A percentile compares a stretch with the other conserved stretches of the same genome.
Conservation (phyloP, 768 basidiomycete genomes). For the Agrocybe pediades region DNA sequence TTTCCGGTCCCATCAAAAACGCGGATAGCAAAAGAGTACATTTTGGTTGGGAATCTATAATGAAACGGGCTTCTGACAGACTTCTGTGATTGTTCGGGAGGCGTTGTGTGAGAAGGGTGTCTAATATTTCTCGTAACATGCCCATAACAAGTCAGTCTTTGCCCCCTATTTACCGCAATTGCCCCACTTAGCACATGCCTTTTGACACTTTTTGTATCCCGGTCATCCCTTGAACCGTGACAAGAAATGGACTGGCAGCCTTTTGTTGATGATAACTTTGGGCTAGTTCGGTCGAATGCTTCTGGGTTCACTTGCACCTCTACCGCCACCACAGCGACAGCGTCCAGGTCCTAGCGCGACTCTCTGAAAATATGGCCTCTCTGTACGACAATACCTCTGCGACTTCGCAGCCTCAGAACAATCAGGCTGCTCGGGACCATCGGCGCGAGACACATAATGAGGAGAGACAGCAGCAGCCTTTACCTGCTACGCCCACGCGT, state of each 20-base stretch:
- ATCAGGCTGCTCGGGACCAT: not conserved
- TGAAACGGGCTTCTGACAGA: not conserved
- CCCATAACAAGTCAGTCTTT: not conserved
- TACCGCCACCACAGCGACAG: not conserved
- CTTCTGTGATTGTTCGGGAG: conserved; percentile 3
- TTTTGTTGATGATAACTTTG: not conserved
- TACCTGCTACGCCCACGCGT: not conserved
- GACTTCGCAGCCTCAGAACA: not conserved
- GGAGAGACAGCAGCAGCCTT: not conserved
- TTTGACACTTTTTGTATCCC: not conserved
- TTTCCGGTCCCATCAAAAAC: conserved; percentile 15
- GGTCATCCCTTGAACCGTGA: not conserved
- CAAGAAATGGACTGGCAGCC: not conserved
- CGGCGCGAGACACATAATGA: not conserved
- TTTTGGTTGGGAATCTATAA: not conserved
- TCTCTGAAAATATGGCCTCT: not conserved
- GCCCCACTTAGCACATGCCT: not conserved
- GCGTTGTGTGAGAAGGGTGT: not conserved
- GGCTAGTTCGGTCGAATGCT: not conserved
- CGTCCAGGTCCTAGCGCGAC: not conserved
- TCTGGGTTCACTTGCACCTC: not conserved
- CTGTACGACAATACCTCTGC: not conserved
- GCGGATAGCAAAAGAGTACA: conserved; percentile 12
- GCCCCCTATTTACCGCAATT: conserved; percentile 5
- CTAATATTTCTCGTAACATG: not conserved